These are phyloP conservation scores for Penicillium sp. DNA, from an alignment of 2,329 filamentous ascomycete genomes.

Conservation along the genomic window DNA sequence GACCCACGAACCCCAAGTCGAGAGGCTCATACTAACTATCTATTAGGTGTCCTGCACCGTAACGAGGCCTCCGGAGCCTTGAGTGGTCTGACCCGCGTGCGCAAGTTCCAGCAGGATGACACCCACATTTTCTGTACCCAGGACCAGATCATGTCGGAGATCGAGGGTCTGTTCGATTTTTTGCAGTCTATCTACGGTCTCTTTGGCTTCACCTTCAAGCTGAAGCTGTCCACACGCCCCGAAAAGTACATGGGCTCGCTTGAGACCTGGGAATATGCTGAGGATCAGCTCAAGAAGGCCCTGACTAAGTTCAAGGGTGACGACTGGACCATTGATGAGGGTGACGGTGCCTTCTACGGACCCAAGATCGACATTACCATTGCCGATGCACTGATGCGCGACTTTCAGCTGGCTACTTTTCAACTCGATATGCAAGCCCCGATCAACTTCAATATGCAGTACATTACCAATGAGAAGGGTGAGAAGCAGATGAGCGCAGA, in stretches of 20 bases:
- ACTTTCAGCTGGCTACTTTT: conserved; percentile 79
- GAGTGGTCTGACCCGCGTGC: conserved; percentile 84
- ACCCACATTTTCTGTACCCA: conserved; percentile 85
- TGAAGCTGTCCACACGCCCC: conserved; percentile 87
- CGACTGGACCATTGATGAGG: conserved; percentile 87
- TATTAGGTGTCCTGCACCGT: conserved; percentile 86
- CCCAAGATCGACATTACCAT: conserved; percentile 99
- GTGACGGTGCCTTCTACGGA: conserved; percentile 96
- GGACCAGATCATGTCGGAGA: conserved; percentile 70
- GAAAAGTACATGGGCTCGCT: conserved; percentile 88
- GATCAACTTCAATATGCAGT: conserved; percentile 83
- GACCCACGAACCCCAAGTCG: no score
- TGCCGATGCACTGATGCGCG: conserved; percentile 78
- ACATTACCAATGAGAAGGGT: conserved; percentile 68
- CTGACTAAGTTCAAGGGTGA: conserved; percentile 74
- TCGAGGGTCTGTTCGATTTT: conserved; percentile 84
- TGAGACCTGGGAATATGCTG: conserved; percentile 85
- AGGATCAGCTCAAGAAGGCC: conserved; percentile 74
- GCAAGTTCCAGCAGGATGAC: conserved; percentile 68
- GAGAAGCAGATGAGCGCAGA: background rate
- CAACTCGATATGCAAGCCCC: conserved; percentile 82
- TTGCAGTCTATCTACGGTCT: conserved; percentile 75
- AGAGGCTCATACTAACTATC: no score
- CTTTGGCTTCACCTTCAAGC: conserved; percentile 85
- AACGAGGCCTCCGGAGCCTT: conserved; percentile 94